These are phyloP conservation scores for Groenewaldozyma sp. DNA, from an alignment of 1,139 yeast species.

Conservation along the genomic window DNA sequence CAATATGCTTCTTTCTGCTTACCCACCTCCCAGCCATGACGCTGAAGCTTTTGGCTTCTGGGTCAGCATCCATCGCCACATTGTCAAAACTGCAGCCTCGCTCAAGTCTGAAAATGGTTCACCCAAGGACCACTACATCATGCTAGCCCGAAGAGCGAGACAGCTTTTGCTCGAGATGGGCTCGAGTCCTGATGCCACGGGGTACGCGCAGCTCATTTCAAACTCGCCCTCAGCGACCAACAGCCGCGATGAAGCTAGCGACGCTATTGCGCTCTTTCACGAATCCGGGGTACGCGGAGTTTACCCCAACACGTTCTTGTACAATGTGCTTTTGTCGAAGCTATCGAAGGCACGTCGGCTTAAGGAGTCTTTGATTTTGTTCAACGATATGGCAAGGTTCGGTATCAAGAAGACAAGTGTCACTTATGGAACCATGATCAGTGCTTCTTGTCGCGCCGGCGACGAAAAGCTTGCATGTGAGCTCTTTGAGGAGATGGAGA, in stretches of 20 bases:
- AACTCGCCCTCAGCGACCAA: slow-evolving; percentile 19
- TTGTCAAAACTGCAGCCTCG: slow-evolving; percentile 19
- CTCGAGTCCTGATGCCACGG: slow-evolving; percentile 30
- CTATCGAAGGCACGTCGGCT: slow-evolving; percentile 31
- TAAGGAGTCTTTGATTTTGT: slow-evolving; percentile 26
- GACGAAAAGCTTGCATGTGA: slow-evolving; percentile 28
- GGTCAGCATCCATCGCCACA: slow-evolving; percentile 22
- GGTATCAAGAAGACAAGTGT: slow-evolving; percentile 25
- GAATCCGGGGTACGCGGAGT: slow-evolving; percentile 30
- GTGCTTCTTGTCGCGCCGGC: slow-evolving; percentile 33
- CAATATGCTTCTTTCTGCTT: slow-evolving; percentile 13
- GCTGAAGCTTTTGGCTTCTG: slow-evolving; percentile 23
- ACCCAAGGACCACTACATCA: slow-evolving; percentile 15
- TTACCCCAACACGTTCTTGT: slow-evolving; percentile 28
- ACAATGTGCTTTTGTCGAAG: slow-evolving; percentile 31
- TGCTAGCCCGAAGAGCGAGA: slow-evolving; percentile 23
- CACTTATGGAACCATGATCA: slow-evolving; percentile 35
- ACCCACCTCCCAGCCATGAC: slow-evolving; percentile 23
- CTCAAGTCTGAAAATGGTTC: too few species aligned
- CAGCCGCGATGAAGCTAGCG: slow-evolving; percentile 28
- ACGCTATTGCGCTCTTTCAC: slow-evolving; percentile 27
- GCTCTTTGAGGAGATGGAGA: slow-evolving; percentile 32
- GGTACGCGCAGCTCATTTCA: slow-evolving; percentile 30
- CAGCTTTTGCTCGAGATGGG: slow-evolving; percentile 26
- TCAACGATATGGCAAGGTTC: slow-evolving; percentile 28